Evolutionary conservation across 2,329 filamentous ascomycete species (phyloP), one percentile per base, ranked within the genome.

Genomic region (Parascedosporium putredinis): DNA sequence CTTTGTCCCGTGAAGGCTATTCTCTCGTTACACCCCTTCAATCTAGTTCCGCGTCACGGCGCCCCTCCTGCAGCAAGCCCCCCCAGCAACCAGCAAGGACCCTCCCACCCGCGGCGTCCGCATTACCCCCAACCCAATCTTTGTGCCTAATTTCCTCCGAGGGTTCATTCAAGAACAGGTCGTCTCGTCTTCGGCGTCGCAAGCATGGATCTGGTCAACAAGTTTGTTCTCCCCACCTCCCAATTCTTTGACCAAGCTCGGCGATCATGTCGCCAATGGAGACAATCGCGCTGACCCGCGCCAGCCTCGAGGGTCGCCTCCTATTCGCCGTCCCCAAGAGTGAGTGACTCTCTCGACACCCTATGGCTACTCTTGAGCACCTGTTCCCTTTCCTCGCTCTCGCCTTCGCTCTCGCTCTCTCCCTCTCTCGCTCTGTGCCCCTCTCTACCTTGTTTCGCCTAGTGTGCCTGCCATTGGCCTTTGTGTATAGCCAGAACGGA

Each of bases 321-420:
- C 79, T 97, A 55, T 96, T 98, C 64, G 93, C 93, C 54, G 88
- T 98, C n/a, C 93, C 93, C 53, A 98, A 98, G 73, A 98, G 88
- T 90, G 73, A 74, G 86, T 81, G 51, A 29, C 31, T 10, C 14
- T 12, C 36, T 31, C 12, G 27, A 31, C 27, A n/a, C n/a, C n/a
- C n/a, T n/a, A n/a, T n/a, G n/a, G n/a, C n/a, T n/a, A n/a, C n/a
- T n/a, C n/a, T n/a, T n/a, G n/a, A n/a, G n/a, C n/a, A n/a, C n/a
- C n/a, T n/a, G n/a, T n/a, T n/a, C n/a, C n/a, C n/a, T n/a, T n/a
- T n/a, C n/a, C n/a, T n/a, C n/a, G n/a, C n/a, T n/a, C n/a, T n/a
- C n/a, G n/a, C n/a, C n/a, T n/a, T n/a, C n/a, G n/a, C n/a, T n/a
- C n/a, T n/a, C n/a, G n/a, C n/a, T n/a, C n/a, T n/a, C n/a, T n/a